Evolutionary conservation across 352 stramenopile species (phyloP).

Genomic region (Phytopythium helicoides): DNA sequence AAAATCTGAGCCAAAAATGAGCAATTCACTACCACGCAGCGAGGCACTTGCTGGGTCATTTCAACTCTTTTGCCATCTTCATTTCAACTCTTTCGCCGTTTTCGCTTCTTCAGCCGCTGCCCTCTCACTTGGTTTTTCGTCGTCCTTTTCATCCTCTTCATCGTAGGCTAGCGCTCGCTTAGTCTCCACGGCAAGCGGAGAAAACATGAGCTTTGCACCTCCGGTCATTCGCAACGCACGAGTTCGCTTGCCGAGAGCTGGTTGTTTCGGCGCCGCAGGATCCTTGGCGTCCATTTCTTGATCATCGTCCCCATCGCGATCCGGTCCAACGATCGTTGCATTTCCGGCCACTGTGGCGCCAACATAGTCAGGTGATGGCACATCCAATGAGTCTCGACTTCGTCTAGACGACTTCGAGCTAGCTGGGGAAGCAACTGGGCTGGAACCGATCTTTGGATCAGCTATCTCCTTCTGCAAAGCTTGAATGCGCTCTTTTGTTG

Average conservation of each 20-base stretch:
- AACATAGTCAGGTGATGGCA: background rate
- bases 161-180: slow-evolving; percentile 12
- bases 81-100: background rate
- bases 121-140: background rate
- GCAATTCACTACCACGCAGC: too few species aligned
- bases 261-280: slow-evolving; percentile 3
- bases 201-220: slow-evolving; percentile 43
- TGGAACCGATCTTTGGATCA: background rate
- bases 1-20: too few species aligned
- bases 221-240: slow-evolving; percentile 21
- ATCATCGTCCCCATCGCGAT: too few species aligned
- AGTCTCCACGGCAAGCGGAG: slow-evolving; percentile 27
- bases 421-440: background rate
- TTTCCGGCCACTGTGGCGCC: background rate
- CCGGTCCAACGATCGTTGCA: background rate
- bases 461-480: background rate
- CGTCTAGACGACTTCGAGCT: slow-evolving; percentile 4
- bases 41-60: too few species aligned
- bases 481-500: slow-evolving; percentile 9
- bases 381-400: background rate
- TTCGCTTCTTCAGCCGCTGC: background rate
- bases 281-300: slow-evolving; percentile 3
- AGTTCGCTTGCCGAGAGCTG: slow-evolving; percentile 17
- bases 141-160: slow-evolving; percentile 1
- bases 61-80: too few species aligned